Percentiles rank a stretch among this genome's conserved stretches.
phyloP scores from a whole-genome alignment of 495 filamentous ascomycete genomes.

The Xylaria nigripes region DNA sequence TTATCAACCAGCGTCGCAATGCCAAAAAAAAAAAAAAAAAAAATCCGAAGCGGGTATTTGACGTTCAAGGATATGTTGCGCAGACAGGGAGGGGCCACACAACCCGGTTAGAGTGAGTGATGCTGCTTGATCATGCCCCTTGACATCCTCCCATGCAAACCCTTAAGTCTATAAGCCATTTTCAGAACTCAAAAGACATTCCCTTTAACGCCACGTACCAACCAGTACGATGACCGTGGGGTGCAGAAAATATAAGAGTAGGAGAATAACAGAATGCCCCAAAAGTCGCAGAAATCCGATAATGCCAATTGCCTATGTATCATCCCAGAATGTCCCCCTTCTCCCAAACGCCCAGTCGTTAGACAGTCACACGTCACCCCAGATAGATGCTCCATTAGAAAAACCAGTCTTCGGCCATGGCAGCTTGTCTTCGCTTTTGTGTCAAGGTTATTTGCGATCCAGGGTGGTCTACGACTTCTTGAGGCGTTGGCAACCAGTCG shows the following conservation, averaged over 20 bases:
- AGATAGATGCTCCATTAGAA: constrained; percentile 20
- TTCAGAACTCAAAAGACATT: neutral
- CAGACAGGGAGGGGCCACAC: neutral
- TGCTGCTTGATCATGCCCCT: neutral
- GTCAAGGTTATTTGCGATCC: constrained; percentile 18
- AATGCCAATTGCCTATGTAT: neutral
- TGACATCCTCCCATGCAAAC: neutral
- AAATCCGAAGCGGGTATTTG: neutral
- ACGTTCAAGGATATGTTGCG: neutral
- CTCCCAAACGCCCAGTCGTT: neutral
- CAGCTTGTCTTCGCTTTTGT: constrained; percentile 25
- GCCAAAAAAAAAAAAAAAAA: too few species aligned
- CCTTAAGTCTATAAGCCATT: neutral
- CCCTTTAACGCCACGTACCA: neutral
- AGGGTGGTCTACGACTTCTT: constrained; percentile 19
- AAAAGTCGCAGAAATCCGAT: neutral
- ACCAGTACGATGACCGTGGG: neutral
- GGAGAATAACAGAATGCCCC: neutral
- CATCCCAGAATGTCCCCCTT: neutral
- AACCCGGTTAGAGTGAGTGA: neutral
- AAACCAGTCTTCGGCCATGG: constrained; percentile 24
- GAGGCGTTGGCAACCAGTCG: constrained; percentile 29
- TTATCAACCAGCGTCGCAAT: too few species aligned
- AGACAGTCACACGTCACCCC: neutral
- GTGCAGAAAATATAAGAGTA: neutral